Evolutionary conservation across 148 eudicot species (phyloP).

Genomic region (Rheum nobile): DNA sequence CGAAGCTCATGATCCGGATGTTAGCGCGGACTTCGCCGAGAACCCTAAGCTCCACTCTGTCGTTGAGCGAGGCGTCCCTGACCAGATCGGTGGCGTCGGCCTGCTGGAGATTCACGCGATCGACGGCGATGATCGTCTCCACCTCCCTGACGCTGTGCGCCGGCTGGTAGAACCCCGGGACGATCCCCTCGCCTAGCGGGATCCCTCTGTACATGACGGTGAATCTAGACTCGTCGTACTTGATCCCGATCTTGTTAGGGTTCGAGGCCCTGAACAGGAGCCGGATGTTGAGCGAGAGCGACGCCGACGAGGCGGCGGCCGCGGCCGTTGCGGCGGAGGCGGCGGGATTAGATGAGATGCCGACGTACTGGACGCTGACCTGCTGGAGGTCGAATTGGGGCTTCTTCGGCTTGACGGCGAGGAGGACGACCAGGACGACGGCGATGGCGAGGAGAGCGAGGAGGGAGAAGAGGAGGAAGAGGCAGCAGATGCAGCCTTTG

Average conservation of each 20-base stretch:
- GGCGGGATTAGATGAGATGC: constrained; percentile 25
- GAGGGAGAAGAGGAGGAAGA: constrained; percentile 80
- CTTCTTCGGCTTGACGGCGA: constrained; percentile 81
- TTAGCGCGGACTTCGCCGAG: constrained; percentile 89
- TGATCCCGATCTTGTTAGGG: constrained; percentile 84
- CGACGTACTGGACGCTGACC: constrained; percentile 68
- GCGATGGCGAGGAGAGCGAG: constrained; percentile 57
- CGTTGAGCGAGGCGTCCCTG: constrained; percentile 57
- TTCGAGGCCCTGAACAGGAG: constrained; percentile 63
- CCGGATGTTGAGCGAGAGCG: constrained; percentile 46
- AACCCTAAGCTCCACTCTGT: constrained; percentile 74
- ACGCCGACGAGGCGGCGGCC: constrained; percentile 5
- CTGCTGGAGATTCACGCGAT: constrained; percentile 58
- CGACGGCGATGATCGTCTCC: constrained; percentile 50
- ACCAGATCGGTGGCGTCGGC: constrained; percentile 67
- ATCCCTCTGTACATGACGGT: constrained; percentile 79
- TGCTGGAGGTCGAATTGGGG: constrained; percentile 80
- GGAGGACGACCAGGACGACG: constrained; percentile 52
- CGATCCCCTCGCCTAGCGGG: constrained; percentile 59
- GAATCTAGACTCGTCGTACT: constrained; percentile 65
- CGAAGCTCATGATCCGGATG: constrained; percentile 62
- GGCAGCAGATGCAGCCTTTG: constrained; percentile 88
- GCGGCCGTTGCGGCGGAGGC: constrained; percentile 22
- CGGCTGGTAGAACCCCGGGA: constrained; percentile 69
- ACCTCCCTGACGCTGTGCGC: constrained; percentile 58